phyloP scores from a whole-genome alignment of 2,329 filamentous ascomycete species.

The Pleomassaria siparia region DNA sequence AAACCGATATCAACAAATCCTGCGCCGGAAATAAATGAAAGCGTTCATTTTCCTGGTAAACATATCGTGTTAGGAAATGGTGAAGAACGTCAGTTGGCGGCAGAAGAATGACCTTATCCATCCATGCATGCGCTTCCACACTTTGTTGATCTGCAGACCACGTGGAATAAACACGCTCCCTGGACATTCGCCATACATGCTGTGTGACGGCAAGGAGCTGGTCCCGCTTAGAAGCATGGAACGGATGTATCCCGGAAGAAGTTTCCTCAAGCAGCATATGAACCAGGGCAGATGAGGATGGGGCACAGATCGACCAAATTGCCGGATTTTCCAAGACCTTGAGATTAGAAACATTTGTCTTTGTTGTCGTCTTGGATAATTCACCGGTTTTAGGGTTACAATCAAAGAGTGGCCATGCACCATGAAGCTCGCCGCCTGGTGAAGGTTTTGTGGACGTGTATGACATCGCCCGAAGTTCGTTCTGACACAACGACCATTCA shows the following conservation, averaged over 20 bases:
- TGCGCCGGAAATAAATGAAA: background rate
- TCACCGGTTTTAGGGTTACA: background rate
- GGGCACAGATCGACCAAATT: conserved; percentile 29
- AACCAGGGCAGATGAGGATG: conserved; percentile 9
- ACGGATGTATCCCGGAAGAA: background rate
- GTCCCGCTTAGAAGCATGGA: conserved; percentile 1
- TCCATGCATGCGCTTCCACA: background rate
- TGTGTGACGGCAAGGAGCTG: conserved; percentile 3
- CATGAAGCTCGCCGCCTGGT: no score
- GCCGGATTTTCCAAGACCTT: conserved; percentile 2
- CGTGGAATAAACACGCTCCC: background rate
- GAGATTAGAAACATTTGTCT: background rate
- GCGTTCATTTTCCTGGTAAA: background rate
- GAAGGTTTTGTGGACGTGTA: background rate
- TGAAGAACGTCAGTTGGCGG: conserved; percentile 3
- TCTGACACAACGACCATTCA: conserved; percentile 3
- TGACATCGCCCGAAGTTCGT: background rate
- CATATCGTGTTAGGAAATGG: background rate
- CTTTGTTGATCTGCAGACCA: background rate
- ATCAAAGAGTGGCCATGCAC: conserved; percentile 1
- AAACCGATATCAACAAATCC: background rate
- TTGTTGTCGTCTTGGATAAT: background rate
- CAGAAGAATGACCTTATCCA: conserved; percentile 5
- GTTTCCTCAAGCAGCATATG: background rate
- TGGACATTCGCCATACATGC: conserved; percentile 4